A percentile compares a stretch with the other conserved stretches of the same genome.
Conservation (phyloP, 768 basidiomycete species). For the Lentinula aciculospora region DNA sequence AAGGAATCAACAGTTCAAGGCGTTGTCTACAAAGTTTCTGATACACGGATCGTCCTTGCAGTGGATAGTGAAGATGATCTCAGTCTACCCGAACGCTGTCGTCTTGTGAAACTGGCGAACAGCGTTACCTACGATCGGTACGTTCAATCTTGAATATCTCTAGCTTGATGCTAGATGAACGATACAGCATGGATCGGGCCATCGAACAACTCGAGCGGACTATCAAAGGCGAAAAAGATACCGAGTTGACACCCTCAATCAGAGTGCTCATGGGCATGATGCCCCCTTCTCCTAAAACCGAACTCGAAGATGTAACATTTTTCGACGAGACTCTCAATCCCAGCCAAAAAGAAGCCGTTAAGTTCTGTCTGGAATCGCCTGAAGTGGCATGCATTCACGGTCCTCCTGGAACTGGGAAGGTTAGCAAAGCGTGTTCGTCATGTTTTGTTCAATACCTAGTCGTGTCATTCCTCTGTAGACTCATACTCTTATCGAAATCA, state of each 20-base stretch:
- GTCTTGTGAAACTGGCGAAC: slow-evolving; percentile 86
- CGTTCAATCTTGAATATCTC: not conserved
- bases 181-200: slow-evolving; percentile 77
- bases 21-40: slow-evolving; percentile 87
- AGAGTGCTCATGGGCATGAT: slow-evolving; percentile 69
- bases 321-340: slow-evolving; percentile 75
- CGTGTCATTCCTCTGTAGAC: slow-evolving; percentile 41
- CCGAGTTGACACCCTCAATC: slow-evolving; percentile 45
- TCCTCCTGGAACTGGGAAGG: slow-evolving; percentile 66
- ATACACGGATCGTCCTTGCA: slow-evolving; percentile 77
- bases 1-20: slow-evolving; percentile 54
- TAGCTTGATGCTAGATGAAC: not conserved
- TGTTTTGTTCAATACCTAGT: not conserved
- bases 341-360: slow-evolving; percentile 80
- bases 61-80: slow-evolving; percentile 67
- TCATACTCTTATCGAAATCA: slow-evolving; percentile 89
- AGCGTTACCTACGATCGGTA: slow-evolving; percentile 88
- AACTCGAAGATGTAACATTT: slow-evolving; percentile 45
- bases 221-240: slow-evolving; percentile 10
- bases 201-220: slow-evolving; percentile 59
- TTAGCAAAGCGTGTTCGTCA: not conserved
- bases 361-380: slow-evolving; percentile 71
- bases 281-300: slow-evolving; percentile 32
- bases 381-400: slow-evolving; percentile 94
- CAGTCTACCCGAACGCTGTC: slow-evolving; percentile 80